Evolutionary conservation across 1,284 basidiomycete genomes (phyloP), one percentile per base, ranked within the genome.

Genomic region (Trametes versicolor): DNA sequence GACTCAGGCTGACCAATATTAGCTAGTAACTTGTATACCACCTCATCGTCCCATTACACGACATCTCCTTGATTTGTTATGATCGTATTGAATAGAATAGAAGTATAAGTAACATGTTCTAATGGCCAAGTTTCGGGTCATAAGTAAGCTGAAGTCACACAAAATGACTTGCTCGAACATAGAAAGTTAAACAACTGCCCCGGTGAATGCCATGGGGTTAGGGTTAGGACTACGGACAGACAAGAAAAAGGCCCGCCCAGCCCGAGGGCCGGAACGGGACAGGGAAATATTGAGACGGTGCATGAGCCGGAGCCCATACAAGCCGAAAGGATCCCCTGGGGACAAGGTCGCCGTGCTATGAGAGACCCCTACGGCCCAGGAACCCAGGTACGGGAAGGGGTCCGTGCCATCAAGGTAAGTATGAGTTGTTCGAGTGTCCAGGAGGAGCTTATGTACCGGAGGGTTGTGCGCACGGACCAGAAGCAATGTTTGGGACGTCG

Each of bases 301-400:
- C 74, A 75, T 73, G 74, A 67, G 63, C 72, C 74, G 72, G 70
- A 75, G 74, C 72, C 67, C 74, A 73, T 72, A 74, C 74, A 75
- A 75, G 72, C 74, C 71, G 62, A 65, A 47, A 63, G 68, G 50
- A 64, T 66, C 70, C 74, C 68, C 73, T 75, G 74, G 47, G 74
- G 74, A 75, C 74, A 75, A 37, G 71, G 74, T 75, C 74, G 74
- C 74, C 74, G 66, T 67, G 62, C 66, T 67, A 67, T 67, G 66
- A 62, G 66, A 67, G 66, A 52, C 60, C 66, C 66, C 63, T 57
- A 62, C 63, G 66, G 66, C 66, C 66, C 66, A 67, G 56, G 54
- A 58, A 52, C 63, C 66, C 52, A 23, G 47, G 62, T 45, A 67
- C 62, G 36, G 83, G 81, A 77, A 75, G 66, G 62, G 58, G 63